phyloP scores from a whole-genome alignment of 2,329 filamentous ascomycete species.

The Cercospora brassicicola region DNA sequence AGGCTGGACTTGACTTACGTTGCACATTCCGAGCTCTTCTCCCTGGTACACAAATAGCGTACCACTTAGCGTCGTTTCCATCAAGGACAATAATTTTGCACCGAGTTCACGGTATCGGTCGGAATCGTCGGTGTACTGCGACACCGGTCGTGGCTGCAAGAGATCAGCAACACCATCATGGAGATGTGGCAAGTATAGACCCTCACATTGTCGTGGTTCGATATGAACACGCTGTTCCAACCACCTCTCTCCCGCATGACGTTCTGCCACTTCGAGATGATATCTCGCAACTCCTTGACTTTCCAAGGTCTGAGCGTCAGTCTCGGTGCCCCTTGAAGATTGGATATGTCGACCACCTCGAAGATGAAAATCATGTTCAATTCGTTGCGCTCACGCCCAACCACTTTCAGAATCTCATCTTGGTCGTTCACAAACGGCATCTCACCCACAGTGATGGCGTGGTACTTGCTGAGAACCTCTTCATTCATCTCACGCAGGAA shows the following conservation, averaged over 20 bases:
- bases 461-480: slow-evolving; percentile 56
- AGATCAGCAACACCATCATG: not conserved
- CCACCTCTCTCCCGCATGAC: slow-evolving; percentile 51
- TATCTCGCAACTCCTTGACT: slow-evolving; percentile 31
- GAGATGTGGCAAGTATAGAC: not conserved
- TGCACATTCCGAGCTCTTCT: slow-evolving; percentile 54
- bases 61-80: slow-evolving; percentile 51
- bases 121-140: slow-evolving; percentile 51
- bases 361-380: slow-evolving; percentile 54
- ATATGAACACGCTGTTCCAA: slow-evolving; percentile 55
- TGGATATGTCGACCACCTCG: slow-evolving; percentile 47
- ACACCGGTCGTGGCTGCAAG: slow-evolving; percentile 51
- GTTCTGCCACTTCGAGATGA: slow-evolving; percentile 46
- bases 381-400: slow-evolving; percentile 44
- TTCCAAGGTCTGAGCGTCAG: slow-evolving; percentile 46
- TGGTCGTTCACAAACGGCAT: slow-evolving; percentile 57
- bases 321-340: slow-evolving; percentile 36
- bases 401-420: slow-evolving; percentile 46
- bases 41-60: slow-evolving; percentile 55
- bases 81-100: slow-evolving; percentile 51
- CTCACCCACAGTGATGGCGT: slow-evolving; percentile 61
- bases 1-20: slow-evolving; percentile 29
- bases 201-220: slow-evolving; percentile 50
- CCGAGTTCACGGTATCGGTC: slow-evolving; percentile 49
- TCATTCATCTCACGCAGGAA: slow-evolving; percentile 56